Evolutionary conservation across 2,329 filamentous ascomycete genomes (phyloP).

Genomic region (Botrytis porri): DNA sequence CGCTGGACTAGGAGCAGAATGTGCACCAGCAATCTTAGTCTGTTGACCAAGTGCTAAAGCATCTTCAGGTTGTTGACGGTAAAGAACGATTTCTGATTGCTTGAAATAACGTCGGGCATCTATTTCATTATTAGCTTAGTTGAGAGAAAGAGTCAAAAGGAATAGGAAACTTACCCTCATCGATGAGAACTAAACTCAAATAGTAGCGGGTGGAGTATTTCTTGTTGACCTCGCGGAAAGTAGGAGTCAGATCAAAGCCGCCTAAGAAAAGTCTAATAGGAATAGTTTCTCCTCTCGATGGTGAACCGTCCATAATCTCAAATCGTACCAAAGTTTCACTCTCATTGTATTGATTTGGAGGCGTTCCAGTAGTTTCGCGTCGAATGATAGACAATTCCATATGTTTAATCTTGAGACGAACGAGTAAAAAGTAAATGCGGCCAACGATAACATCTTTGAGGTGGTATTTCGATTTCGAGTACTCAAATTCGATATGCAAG

Average conservation of each 20-base stretch:
- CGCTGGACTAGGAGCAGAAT: slow-evolving; percentile 33
- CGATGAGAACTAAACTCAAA: slow-evolving; percentile 90
- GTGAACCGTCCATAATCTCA: slow-evolving; percentile 99
- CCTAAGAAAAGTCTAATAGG: slow-evolving; percentile 96
- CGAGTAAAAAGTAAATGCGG: slow-evolving; percentile 95
- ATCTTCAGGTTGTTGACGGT: slow-evolving; percentile 70
- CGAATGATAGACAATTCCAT: slow-evolving; percentile 99
- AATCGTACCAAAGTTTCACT: slow-evolving; percentile 97
- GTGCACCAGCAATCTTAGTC: slow-evolving; percentile 38
- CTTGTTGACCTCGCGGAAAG: slow-evolving; percentile 99
- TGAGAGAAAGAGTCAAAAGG: slow-evolving; percentile 9
- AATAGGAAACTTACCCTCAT: slow-evolving; percentile 63
- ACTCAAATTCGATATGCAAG: slow-evolving; percentile 98
- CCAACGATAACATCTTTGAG: slow-evolving; percentile 99
- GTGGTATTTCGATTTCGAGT: slow-evolving; percentile 98
- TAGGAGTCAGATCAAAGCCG: slow-evolving; percentile 95
- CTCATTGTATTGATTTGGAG: slow-evolving; percentile 99
- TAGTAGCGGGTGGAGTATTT: slow-evolving; percentile 99
- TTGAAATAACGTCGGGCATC: slow-evolving; percentile 98
- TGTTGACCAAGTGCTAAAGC: slow-evolving; percentile 38
- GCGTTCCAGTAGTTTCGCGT: slow-evolving; percentile 90
- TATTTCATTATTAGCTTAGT: slow-evolving; percentile 38
- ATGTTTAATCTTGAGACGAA: slow-evolving; percentile 98
- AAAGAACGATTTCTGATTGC: slow-evolving; percentile 97
- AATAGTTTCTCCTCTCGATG: slow-evolving; percentile 87